Conservation (phyloP, 306 rosid species). For the Arachis hypogaea region DNA sequence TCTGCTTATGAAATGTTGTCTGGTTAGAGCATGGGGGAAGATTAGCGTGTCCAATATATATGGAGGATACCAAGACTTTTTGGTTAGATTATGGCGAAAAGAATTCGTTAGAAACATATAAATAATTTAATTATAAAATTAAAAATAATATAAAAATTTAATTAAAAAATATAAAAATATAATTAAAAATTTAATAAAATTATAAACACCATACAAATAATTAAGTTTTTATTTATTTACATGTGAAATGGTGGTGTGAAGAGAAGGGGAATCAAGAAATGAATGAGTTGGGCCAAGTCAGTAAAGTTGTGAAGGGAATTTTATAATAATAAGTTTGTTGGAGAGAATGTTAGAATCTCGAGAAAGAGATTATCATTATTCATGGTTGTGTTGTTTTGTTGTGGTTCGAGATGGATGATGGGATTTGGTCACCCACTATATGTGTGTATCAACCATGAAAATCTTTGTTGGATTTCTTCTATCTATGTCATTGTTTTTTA, state of each 20-base stretch:
- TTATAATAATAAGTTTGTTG: slow-evolving; percentile 1
- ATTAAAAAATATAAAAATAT: no score
- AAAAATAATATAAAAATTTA: no score
- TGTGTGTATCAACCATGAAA: slow-evolving; percentile 41
- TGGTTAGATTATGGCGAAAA: no score
- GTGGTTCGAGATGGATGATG: slow-evolving; percentile 56
- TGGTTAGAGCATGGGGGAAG: no score
- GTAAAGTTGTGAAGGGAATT: slow-evolving; percentile 51
- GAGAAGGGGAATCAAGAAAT: slow-evolving; percentile 64
- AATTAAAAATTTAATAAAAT: no score
- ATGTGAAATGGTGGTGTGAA: no score
- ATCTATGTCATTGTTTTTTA: not conserved
- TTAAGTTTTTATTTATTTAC: not conserved
- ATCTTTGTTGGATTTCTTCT: slow-evolving; percentile 42
- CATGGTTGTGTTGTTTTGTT: slow-evolving; percentile 5
- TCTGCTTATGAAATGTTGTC: no score
- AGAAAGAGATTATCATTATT: slow-evolving; percentile 36
- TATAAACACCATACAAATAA: no score
- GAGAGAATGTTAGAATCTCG: slow-evolving; percentile 92
- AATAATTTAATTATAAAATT: no score
- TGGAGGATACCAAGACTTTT: no score
- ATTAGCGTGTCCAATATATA: no score
- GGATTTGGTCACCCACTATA: slow-evolving; percentile 79
- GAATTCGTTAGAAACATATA: no score
- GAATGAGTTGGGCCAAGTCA: slow-evolving; percentile 65